A percentile compares a stretch with the other conserved stretches of the same genome.
phyloP scores from a whole-genome alignment of 2,329 filamentous ascomycete genomes.

The Xylaria arbuscula region DNA sequence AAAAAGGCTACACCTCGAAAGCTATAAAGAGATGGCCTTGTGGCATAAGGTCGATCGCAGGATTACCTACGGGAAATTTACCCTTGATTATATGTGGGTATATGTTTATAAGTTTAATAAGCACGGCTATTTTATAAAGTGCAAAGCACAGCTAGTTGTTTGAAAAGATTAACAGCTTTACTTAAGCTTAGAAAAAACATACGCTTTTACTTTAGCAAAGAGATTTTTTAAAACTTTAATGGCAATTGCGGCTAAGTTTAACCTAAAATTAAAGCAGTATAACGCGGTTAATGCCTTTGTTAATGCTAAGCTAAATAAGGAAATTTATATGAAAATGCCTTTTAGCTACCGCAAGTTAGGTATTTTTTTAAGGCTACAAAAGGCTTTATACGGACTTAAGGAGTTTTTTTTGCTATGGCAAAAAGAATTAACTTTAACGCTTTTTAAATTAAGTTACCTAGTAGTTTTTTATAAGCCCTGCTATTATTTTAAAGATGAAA shows the following conservation, averaged over 20 bases:
- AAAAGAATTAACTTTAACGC: no score
- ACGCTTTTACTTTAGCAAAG: not conserved
- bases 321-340: no score
- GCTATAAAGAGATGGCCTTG: not conserved
- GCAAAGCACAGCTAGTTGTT: not conserved
- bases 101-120: constrained; percentile 7
- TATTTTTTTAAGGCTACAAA: no score
- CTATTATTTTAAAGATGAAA: no score
- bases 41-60: not conserved
- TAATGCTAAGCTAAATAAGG: no score
- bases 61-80: not conserved
- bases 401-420: no score
- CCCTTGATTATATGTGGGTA: not conserved
- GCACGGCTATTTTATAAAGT: not conserved
- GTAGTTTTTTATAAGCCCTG: no score
- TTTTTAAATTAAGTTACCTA: no score
- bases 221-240: not conserved
- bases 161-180: not conserved
- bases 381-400: no score
- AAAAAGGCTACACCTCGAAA: no score
- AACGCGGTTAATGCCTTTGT: no score
- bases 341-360: no score
- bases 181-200: not conserved
- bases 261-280: not conserved
- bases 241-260: not conserved